These are phyloP conservation scores for Termitomyces sp. DNA, from an alignment of 768 basidiomycete species.

Conservation along the genomic window DNA sequence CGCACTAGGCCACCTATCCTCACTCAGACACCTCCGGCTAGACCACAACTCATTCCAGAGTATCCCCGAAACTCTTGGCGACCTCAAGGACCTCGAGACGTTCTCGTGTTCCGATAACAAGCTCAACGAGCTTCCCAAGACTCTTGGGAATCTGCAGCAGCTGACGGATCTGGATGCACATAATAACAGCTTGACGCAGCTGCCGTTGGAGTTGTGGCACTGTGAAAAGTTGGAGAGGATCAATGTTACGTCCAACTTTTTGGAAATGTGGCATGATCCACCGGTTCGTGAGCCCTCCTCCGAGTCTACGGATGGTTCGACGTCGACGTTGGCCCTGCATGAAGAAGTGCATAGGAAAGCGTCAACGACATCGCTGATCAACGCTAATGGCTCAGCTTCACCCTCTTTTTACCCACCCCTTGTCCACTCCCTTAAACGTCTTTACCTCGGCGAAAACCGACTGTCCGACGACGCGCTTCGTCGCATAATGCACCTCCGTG, in stretches of 20 bases:
- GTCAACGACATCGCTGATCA: slow-evolving; percentile 24
- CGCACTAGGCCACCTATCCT: slow-evolving; percentile 65
- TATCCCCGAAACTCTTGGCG: slow-evolving; percentile 80
- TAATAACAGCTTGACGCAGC: slow-evolving; percentile 78
- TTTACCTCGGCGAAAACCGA: slow-evolving; percentile 89
- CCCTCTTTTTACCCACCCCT: slow-evolving; percentile 25
- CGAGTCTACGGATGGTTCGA: not conserved
- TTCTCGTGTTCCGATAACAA: slow-evolving; percentile 92
- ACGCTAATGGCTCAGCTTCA: slow-evolving; percentile 6
- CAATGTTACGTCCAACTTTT: slow-evolving; percentile 86
- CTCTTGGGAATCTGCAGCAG: slow-evolving; percentile 71
- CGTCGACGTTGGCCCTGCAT: slow-evolving; percentile 15
- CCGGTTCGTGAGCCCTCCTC: slow-evolving; percentile 20
- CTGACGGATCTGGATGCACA: slow-evolving; percentile 81
- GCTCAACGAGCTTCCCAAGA: slow-evolving; percentile 67
- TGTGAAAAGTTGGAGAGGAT: slow-evolving; percentile 68
- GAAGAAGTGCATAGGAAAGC: slow-evolving; percentile 24
- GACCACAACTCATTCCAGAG: slow-evolving; percentile 84
- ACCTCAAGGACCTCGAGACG: slow-evolving; percentile 60
- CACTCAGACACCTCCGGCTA: slow-evolving; percentile 66
- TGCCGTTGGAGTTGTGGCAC: slow-evolving; percentile 79
- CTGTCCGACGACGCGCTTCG: slow-evolving; percentile 77
- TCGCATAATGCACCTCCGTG: slow-evolving; percentile 68
- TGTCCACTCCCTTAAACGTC: slow-evolving; percentile 63
- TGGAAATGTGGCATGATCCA: slow-evolving; percentile 69